Evolutionary conservation across 2,329 filamentous ascomycete species (phyloP), one percentile per base, ranked within the genome.

Genomic region (Fusarium sp.): DNA sequence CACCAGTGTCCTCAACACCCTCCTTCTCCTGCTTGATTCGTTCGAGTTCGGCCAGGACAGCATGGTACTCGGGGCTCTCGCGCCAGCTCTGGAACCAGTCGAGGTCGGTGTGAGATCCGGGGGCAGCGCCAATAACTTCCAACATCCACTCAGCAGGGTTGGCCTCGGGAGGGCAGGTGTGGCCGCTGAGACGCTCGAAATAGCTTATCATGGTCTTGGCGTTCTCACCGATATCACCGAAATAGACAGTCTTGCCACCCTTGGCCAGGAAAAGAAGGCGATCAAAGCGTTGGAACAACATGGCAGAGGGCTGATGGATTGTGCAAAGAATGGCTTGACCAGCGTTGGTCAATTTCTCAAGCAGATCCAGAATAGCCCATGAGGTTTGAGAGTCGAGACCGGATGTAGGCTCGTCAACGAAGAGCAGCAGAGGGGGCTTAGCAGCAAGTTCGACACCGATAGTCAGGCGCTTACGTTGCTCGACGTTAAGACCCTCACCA

Each of bases 361-460:
- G 86, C 13, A 97, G 86, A 77, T 93, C 90, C 45, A 94, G 85
- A 76, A 97, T 97, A 67, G 93, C 92, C 93, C 93, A 97, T 1
- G 94, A 95, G 2, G 94, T 97, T 78, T 97, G 94, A 75, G 89
- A 93, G 79, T 97, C 95, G 20, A 97, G 88, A 83, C 95, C 95
- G 27, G 94, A 97, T 5, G 94, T 97, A 15, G 95, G 95, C 79
- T 98, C 95, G 73, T 98, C 95, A 39, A 97, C 88, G 82, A 97
- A 97, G 46, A 97, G 88, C 64, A 97, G 85, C 52, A 97, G 84
- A 40, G 93, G 90, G 7, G 95, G 95, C 82, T 96, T 97, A 8
- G 95, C 95, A 41, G 93, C 94, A 23, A 98, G 86, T 77, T 98
- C 95, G n/a, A 98, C 94, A 79, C 93, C 95, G 67, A 98, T 97